phyloP scores from a whole-genome alignment of 1,139 yeast species.

The Candida pseudocylindracea region DNA sequence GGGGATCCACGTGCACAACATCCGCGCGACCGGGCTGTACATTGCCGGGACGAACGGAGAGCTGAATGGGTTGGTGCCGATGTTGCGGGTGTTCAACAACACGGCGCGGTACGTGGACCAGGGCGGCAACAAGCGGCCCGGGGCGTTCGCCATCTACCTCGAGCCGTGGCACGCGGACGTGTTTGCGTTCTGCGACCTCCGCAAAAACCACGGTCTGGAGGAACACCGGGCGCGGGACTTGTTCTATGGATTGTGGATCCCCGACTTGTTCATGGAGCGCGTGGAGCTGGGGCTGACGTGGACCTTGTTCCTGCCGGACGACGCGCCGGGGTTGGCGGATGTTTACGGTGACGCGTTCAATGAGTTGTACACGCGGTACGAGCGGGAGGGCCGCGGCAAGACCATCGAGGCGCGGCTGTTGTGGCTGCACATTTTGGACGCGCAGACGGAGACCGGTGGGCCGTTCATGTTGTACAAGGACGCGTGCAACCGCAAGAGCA shows the following conservation, averaged over 20 bases:
- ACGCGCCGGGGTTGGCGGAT: conserved; percentile 67
- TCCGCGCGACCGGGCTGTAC: conserved; percentile 68
- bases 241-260: conserved; percentile 83
- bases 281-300: conserved; percentile 61
- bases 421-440: conserved; percentile 72
- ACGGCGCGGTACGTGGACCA: conserved; percentile 87
- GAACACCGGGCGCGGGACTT: conserved; percentile 79
- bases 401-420: conserved; percentile 70
- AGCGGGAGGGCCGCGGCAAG: conserved; percentile 27
- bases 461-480: conserved; percentile 86
- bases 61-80: conserved; percentile 73
- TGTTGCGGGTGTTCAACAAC: conserved; percentile 77
- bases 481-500: conserved; percentile 62
- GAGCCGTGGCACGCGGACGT: conserved; percentile 91
- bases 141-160: conserved; percentile 73
- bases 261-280: conserved; percentile 77
- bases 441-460: conserved; percentile 85
- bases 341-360: conserved; percentile 69
- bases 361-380: conserved; percentile 46
- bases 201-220: conserved; percentile 84
- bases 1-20: conserved; percentile 67
- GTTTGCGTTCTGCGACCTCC: conserved; percentile 60
- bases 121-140: conserved; percentile 90
- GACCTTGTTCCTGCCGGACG: conserved; percentile 78
- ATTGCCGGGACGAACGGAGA: conserved; percentile 84